These are phyloP conservation scores for Diutina ranongensis DNA, from an alignment of 1,139 yeast species.

Conservation along the genomic window DNA sequence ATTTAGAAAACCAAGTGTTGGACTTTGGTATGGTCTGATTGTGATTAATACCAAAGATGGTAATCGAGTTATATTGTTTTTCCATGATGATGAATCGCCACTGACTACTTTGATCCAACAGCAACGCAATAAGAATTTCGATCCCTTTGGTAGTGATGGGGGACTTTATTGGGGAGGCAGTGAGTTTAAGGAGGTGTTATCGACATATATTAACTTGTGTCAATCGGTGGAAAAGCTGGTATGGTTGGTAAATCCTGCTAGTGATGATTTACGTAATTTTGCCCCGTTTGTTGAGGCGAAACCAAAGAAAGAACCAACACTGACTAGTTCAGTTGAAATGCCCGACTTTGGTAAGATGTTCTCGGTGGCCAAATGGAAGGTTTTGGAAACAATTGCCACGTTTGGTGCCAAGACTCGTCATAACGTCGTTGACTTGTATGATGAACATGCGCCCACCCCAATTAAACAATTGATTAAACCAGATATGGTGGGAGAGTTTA, in stretches of 20 bases:
- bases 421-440: conserved; percentile 47
- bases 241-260: conserved; percentile 67
- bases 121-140: conserved; percentile 51
- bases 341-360: conserved; percentile 33
- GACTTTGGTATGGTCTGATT: conserved; percentile 90
- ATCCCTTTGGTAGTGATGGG: conserved; percentile 58
- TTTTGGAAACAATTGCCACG: conserved; percentile 75
- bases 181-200: conserved; percentile 51
- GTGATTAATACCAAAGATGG: conserved; percentile 61
- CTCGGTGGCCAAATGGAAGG: conserved; percentile 72
- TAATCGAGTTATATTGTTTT: conserved; percentile 54
- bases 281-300: conserved; percentile 38
- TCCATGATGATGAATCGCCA: conserved; percentile 82
- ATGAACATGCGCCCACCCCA: conserved; percentile 48
- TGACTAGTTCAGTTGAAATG: conserved; percentile 14
- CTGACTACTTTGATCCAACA: conserved; percentile 57
- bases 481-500: conserved; percentile 84
- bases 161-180: conserved; percentile 86
- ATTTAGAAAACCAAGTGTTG: conserved; percentile 68
- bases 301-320: conserved; percentile 10
- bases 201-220: conserved; percentile 47
- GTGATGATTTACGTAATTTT: conserved; percentile 68
- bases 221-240: conserved; percentile 64
- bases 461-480: conserved; percentile 57
- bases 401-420: conserved; percentile 60